Percentiles rank a stretch among this genome's conserved stretches.
phyloP scores from a whole-genome alignment of 1,139 yeast species.

The Magnusiomyces suaveolens region DNA sequence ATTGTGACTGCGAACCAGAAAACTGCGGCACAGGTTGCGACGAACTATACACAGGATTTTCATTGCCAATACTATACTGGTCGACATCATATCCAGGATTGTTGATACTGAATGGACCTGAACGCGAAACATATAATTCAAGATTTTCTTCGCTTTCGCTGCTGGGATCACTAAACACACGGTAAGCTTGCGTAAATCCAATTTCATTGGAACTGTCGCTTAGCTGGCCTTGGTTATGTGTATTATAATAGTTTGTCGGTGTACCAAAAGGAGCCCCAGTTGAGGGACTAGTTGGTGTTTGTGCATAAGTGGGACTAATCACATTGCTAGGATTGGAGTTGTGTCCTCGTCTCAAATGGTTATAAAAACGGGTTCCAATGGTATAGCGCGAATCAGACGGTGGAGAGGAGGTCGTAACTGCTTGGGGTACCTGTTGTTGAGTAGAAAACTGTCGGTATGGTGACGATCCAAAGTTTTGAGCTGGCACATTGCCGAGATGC shows the following conservation, averaged over 20 bases:
- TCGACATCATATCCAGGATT: not conserved
- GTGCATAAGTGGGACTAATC: not conserved
- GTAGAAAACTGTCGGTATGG: not conserved
- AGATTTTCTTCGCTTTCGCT: conserved; percentile 6
- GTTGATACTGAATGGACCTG: conserved; percentile 4
- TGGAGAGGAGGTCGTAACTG: not conserved
- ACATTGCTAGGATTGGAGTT: not conserved
- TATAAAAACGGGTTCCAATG: conserved; percentile 4
- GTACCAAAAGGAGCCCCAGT: not conserved
- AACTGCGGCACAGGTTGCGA: not conserved
- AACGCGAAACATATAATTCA: conserved; percentile 1
- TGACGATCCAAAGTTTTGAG: not conserved
- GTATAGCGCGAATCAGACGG: conserved; percentile 6
- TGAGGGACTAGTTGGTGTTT: not conserved
- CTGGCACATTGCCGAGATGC: not conserved
- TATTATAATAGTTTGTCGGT: not conserved
- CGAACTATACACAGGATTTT: not conserved
- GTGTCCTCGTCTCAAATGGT: conserved; percentile 3
- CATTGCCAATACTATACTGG: not conserved
- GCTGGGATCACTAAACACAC: conserved; percentile 1
- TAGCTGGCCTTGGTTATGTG: not conserved
- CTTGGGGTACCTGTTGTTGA: not conserved
- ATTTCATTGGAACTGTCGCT: not conserved
- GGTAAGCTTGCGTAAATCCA: not conserved
- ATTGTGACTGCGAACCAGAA: not conserved